A percentile compares a stretch with the other conserved stretches of the same genome.
Evolutionary conservation across 495 filamentous ascomycete genomes (phyloP).

Genomic region (Eremomyces bilateralis): DNA sequence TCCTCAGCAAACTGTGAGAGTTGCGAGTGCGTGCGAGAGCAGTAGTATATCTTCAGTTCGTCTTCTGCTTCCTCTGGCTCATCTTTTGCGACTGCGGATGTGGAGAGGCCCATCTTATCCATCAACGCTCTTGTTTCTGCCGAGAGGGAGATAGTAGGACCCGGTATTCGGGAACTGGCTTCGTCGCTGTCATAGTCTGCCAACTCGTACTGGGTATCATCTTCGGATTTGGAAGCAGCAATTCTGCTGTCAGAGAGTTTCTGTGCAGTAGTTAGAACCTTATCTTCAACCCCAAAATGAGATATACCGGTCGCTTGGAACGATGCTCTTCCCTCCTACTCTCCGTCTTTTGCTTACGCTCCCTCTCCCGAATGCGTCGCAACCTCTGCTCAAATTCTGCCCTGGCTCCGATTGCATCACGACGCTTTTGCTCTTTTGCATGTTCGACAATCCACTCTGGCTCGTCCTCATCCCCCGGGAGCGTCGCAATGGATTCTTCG

Average conservation of each 20-base stretch:
- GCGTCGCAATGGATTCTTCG: conserved; percentile 25
- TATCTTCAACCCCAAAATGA: too few species aligned
- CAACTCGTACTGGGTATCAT: conserved; percentile 54
- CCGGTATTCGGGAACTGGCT: conserved; percentile 6
- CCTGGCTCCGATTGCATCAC: conserved; percentile 40
- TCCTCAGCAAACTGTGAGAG: conserved; percentile 86
- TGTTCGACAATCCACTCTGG: conserved; percentile 80
- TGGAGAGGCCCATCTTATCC: conserved; percentile 25
- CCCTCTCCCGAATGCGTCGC: conserved; percentile 42
- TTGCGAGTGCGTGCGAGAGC: conserved; percentile 89
- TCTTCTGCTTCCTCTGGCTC: conserved; percentile 30
- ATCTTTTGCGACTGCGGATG: conserved; percentile 14
- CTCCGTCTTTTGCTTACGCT: conserved; percentile 34
- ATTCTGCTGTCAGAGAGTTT: conserved; percentile 4
- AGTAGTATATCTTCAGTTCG: conserved; percentile 53
- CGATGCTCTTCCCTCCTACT: conserved; percentile 25
- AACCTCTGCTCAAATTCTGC: conserved; percentile 52
- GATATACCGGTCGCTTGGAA: too few species aligned
- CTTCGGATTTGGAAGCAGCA: conserved; percentile 20
- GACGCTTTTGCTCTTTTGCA: conserved; percentile 40
- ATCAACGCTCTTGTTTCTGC: conserved; percentile 41
- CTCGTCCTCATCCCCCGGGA: conserved; percentile 38
- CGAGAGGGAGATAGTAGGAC: conserved; percentile 24
- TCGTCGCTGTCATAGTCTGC: conserved; percentile 65
- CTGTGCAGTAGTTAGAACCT: too few species aligned